Evolutionary conservation across 2,329 filamentous ascomycete species (phyloP), one percentile per base, ranked within the genome.

Genomic region (Epichloe hybrida): DNA sequence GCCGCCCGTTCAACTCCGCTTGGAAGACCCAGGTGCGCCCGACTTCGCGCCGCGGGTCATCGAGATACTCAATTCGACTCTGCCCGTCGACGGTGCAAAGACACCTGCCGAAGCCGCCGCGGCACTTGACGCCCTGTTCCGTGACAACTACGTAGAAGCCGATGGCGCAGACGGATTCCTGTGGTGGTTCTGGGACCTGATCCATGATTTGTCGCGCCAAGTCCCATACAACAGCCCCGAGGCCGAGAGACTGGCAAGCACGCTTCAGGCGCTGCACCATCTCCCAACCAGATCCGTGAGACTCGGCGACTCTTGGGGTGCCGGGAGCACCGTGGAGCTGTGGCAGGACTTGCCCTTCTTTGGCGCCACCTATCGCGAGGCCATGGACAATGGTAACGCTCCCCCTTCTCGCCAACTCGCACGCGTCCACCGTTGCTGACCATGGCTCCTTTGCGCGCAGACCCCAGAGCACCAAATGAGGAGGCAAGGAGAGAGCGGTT

Each of bases 121-220:
- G 12, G 46, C 47, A 11, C 13, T 58, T 11, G 53, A 58, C 27
- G 43, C 35, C 6, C 42, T 57, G 15, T 50, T 20, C 15, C 12
- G 12, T 1, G 17, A 46, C 4, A 13, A 52, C 11, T 48, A 41
- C 37, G 15, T 4, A 20, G 23, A 21, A 12, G 4, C 52, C 21
- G 45, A 49, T 2, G 43, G 46, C 4, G 52, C 46, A 20, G 52
- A 42, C 1, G 38, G 31, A 6, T 60, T 60, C 20, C 46, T 59
- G 7, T 58, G 53, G 50, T 55, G 58, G 50, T 58, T 59, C 49
- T 58, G 58, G 58, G 56, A 59, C 31, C 53, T 59, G 2, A 15
- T 60, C 13, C 58, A 59, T 27, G 49, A 55, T 4, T 45, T 60
- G 15, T 41, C 54, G 17, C 54, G 56, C n/a, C 56, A 58, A 39